A percentile compares a stretch with the other conserved stretches of the same genome.
Evolutionary conservation across 768 basidiomycete genomes (phyloP).

Genomic region (Pulveroboletus frians): DNA sequence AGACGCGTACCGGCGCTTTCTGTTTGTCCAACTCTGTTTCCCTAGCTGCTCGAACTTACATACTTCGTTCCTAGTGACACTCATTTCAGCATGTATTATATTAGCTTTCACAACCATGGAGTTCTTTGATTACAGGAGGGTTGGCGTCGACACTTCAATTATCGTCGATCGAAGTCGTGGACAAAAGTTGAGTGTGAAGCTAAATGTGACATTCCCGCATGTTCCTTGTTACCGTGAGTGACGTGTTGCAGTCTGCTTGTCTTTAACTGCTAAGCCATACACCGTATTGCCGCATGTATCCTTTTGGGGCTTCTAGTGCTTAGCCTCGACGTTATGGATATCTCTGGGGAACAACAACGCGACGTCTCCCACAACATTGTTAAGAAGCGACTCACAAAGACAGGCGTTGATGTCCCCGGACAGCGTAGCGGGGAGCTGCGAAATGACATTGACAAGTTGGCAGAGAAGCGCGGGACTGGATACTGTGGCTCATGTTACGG

Average conservation of each 20-base stretch:
- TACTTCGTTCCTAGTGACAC: conserved; percentile 59
- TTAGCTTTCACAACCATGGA: conserved; percentile 88
- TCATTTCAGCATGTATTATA: conserved; percentile 89
- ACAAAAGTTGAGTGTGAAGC: conserved; percentile 84
- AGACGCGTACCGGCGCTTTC: conserved; percentile 90
- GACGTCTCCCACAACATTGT: conserved; percentile 86
- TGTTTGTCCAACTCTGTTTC: conserved; percentile 45
- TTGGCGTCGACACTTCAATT: conserved; percentile 85
- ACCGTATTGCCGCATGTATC: neutral
- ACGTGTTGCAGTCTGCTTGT: neutral
- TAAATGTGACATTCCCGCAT: conserved; percentile 93
- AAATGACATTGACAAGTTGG: conserved; percentile 84
- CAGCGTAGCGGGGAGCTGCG: conserved; percentile 58
- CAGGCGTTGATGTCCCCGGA: conserved; percentile 56
- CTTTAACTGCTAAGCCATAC: neutral
- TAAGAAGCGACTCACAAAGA: conserved; percentile 68
- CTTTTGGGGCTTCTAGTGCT: conserved; percentile 53
- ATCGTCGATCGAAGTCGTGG: conserved; percentile 93
- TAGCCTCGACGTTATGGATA: conserved; percentile 96
- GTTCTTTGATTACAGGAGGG: conserved; percentile 89
- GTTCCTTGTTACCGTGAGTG: conserved; percentile 95
- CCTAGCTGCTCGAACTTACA: conserved; percentile 5
- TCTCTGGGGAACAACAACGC: conserved; percentile 90
- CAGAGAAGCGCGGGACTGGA: conserved; percentile 48
- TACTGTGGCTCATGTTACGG: conserved; percentile 98